Conservation (phyloP, 2,329 filamentous ascomycete species). For the Nigrospora osmanthi region DNA sequence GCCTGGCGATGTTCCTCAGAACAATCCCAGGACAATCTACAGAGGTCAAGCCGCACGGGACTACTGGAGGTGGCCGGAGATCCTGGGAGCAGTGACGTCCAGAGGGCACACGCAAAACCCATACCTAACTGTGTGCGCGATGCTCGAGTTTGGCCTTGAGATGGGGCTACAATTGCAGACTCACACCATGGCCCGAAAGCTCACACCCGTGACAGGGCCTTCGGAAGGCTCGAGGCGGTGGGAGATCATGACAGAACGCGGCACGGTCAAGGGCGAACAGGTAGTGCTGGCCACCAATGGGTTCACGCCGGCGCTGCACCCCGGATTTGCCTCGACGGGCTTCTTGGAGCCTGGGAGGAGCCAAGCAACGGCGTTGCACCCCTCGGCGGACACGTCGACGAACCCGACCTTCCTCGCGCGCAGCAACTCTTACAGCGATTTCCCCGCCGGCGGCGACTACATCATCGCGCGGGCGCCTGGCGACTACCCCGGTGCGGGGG, state of each 20-base stretch:
- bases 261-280: neutral
- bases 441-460: too few species aligned
- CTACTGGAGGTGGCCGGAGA: neutral
- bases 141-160: conserved; percentile 3
- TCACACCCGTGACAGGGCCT: neutral
- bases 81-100: neutral
- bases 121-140: conserved; percentile 3
- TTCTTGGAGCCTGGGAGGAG: too few species aligned
- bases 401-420: too few species aligned
- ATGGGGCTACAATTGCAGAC: conserved; percentile 4
- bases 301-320: neutral
- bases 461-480: too few species aligned
- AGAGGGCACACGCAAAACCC: conserved; percentile 1
- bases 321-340: too few species aligned
- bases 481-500: too few species aligned
- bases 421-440: too few species aligned
- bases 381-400: too few species aligned
- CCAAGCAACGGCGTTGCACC: too few species aligned
- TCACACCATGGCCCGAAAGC: neutral
- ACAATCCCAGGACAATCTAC: neutral
- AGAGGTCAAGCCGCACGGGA: neutral
- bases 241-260: neutral
- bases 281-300: neutral
- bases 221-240: neutral
- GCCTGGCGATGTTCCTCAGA: neutral